Evolutionary conservation across 83 land plant species (phyloP), one percentile per base, ranked within the genome.

Genomic region (Picea engelmannii): DNA sequence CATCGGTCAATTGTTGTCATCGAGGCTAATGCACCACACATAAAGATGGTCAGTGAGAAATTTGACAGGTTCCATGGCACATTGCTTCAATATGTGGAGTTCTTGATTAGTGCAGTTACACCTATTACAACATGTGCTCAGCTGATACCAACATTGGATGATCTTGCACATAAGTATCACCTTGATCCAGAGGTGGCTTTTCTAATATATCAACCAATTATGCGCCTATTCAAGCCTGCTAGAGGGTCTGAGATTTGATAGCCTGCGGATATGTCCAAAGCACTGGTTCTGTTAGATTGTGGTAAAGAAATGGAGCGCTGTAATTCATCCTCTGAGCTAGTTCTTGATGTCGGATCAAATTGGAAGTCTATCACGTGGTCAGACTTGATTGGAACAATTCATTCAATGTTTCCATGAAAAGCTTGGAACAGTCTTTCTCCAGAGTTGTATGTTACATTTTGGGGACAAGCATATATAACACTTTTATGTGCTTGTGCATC

Each of bases 141-240:
- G 82, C 87, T 98, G 80, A 83, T 98, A 83, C 99, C 99, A 23
- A 62, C 96, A 64, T 89, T 98, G 38, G 87, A 93, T 83, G 99
- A 98, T 16, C 89, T 98, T 47, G 86, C 89, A 64, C 98, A 93
- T 68, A 89, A 84, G 66, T 98, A 94, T 80, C 99, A 96, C 81
- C 90, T 98, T 66, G 99, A 98, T 61, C 99, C 98, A 49, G 99
- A 98, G 99, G 97, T 98, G 25, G 99, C 96, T 9, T 98, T 98
- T 79, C 85, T 96, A 21, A 89, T 98, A 66, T 98, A 91, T 86
- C 92, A 99, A 17, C 99, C 99, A 58, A 93, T 98, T 4, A 92
- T 98, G 94, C 89, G 95, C 85, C 93, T 96, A 31, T 98, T 94
- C 86, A 96, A 90, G 83, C 88, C 92, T 63, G 70, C 81, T 35